Evolutionary conservation across 169 alveolate species (phyloP).

Genomic region (Cyclospora cayetanensis): DNA sequence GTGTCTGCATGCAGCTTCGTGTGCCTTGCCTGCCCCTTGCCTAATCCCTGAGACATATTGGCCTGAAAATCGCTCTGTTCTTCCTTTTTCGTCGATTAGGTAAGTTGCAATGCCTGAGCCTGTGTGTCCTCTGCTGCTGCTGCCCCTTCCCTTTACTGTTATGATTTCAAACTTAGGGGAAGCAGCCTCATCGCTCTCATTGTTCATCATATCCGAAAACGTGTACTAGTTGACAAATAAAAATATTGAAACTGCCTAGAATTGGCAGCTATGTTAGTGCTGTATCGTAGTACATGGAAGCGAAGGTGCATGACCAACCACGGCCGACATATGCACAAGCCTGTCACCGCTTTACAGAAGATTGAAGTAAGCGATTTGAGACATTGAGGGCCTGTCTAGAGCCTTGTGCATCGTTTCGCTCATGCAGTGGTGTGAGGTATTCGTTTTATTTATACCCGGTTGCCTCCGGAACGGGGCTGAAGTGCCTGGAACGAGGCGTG

Average conservation of each 20-base stretch:
- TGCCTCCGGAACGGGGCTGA: no score
- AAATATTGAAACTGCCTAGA: not conserved
- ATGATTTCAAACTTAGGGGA: slow-evolving; percentile 32
- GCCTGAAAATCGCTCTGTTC: slow-evolving; percentile 31
- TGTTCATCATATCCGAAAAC: not conserved
- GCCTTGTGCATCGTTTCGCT: no score
- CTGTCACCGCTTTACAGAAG: no score
- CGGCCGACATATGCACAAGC: no score
- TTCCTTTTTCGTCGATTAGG: slow-evolving; percentile 50
- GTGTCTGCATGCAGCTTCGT: no score
- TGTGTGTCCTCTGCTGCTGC: slow-evolving; percentile 63
- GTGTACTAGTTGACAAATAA: not conserved
- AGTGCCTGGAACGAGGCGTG: no score
- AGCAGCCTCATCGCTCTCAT: slow-evolving; percentile 3
- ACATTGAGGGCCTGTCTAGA: no score
- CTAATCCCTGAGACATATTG: slow-evolving; percentile 55
- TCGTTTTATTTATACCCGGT: no score
- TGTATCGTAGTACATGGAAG: no score
- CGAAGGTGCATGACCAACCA: no score
- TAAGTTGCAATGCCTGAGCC: slow-evolving; percentile 63
- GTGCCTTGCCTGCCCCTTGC: slow-evolving; percentile 41
- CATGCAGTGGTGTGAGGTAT: no score
- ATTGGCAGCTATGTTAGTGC: not conserved
- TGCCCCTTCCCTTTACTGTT: slow-evolving; percentile 29
- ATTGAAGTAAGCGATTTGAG: no score